Evolutionary conservation across 805 yeast species (phyloP), one percentile per base, ranked within the genome.

Genomic region (Starmera caribaea): DNA sequence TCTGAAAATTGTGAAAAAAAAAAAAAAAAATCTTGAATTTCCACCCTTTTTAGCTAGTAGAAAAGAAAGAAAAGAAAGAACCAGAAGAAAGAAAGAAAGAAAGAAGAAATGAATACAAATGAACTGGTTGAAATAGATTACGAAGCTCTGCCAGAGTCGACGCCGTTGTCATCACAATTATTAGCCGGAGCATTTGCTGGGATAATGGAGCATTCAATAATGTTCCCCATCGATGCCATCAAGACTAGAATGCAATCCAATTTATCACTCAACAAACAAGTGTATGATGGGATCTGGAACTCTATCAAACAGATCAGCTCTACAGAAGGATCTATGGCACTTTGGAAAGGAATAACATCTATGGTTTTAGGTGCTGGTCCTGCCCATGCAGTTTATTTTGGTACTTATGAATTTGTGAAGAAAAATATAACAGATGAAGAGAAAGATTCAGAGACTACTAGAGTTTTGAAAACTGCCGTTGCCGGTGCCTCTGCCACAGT

Each of bases 141-240:
- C 61, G 98, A 90, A 61, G 79, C 96, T 6, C 70, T 90, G 26
- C 97, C 97, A 2, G 84, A 79, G 30, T 78, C 79, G 52, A 88
- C 96, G 10, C 79, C 96, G 1, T 64, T 92, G 40, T 57, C 76
- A 5, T 85, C 95, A 4, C 95, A 89, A 57, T 70, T 90, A 44
- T 57, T 76, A 11, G 97, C 97, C 2, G 98, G 98, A 10, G 97
- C 97, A 0, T 85, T 88, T 63, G 97, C 98, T n/a, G 98, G 98
- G 24, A 86, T 92, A 41, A 86, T 90, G 97, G 98, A 90, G 59
- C 98, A 90, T 62, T 79, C 96, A 1, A 87, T 90, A 35, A 87
- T 90, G 96, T 90, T 79, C 58, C 98, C 98, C 2, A 78, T 90
- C 32, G 98, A 90, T 59, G 90, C 95, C n/a, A 74, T 90, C 50